Base-by-base conservation (phyloP, 495 filamentous ascomycete species). In the Penicillium bialowiezense region DNA sequence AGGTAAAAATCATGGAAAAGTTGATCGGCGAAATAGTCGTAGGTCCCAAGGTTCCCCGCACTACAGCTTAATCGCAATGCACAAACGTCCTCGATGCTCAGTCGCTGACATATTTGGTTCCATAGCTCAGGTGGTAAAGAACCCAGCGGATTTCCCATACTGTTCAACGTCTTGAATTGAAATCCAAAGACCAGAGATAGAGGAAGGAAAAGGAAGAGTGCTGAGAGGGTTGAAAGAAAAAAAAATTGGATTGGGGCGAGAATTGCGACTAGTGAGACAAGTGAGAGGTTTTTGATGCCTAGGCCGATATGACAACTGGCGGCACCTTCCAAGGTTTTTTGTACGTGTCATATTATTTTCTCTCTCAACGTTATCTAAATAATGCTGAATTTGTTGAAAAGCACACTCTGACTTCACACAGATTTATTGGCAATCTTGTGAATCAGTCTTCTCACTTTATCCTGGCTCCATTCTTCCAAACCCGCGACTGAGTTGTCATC, bases 401-500 rank as follows among this genome's bases (percentile, higher is more conserved):
- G 4, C 10, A 5, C 17, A 40, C 18, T n/a, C 17, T 12, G 5
- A 39, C 36, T 20, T 40, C 8, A 40, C 37, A 7, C 1, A 21
- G 37, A 8, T 21, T 41, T 26, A 8, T 41, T 7, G 29, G 48
- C 48, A 13, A 51, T 51, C 12, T 21, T 21, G 21, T 20, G 29
- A 48, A 56, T 33, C 36, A 56, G 33, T 17, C n/a, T 14, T 24
- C 44, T 34, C 32, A 56, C 53, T 48, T 48, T 44, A 36, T 48
- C 43, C 37, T 12, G 0, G 2, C 28, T 18, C 53, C 47, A 51
- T 26, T 51, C 58, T 40, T 52, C 26, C 32, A 61, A n/a, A 13
- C 54, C 54, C n/a, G 55, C 7, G 1, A 61, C 47, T 13, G 21
- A 13, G 45, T 61, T 61, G 36, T 61, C 58, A 20, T 61, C 58